Base-by-base conservation (phyloP, 2,329 filamentous ascomycete species). In the Claviceps sp. region DNA sequence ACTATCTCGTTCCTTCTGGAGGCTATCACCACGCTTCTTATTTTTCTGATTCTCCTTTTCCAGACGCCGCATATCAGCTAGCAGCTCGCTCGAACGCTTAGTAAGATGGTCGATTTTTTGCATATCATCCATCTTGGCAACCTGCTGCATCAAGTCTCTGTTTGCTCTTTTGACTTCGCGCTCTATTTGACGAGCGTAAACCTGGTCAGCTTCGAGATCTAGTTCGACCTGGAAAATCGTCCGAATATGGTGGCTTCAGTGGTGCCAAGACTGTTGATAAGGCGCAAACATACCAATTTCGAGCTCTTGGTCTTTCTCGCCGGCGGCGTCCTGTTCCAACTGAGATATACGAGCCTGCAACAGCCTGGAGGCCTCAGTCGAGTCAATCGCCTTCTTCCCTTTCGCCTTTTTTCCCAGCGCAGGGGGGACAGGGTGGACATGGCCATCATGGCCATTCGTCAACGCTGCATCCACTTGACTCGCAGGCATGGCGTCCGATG, bases 1-100 rank as follows among this genome's bases (percentile, higher is more conserved):
- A 59, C 87, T 83, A 65, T 98, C 93, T 67, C 95, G 94, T 62
- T 98, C 93, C 67, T 97, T 98, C 68, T 98, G 93, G 52, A 98
- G 70, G 62, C 89, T 85, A 65, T 98, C 93, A 26, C 87, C 88
- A 24, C 89, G 85, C 68, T 96, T 95, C 75, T 96, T 97, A 62
- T 91, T 93, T 70, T 95, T 97, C 56, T 87, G 79, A 63, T 95
- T 90, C 56, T 98, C 93, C 55, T 90, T 85, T 67, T 98, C 91
- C 54, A 95, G 78, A 52, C 90, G 85, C 69, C 96, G 95, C 89
- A 97, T 95, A 55, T 96, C 90, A 51, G 87, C 84, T 53, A 97
- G 75, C 4, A 97, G 79, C 62, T 97, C 90, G 55, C 87, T 89
- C 59, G 93, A 96, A 62, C 89, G 88, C 63, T 88, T 91, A 60